Evolutionary conservation across 257 asterid species (phyloP).

Genomic region (Jaltomata sinuosa): DNA sequence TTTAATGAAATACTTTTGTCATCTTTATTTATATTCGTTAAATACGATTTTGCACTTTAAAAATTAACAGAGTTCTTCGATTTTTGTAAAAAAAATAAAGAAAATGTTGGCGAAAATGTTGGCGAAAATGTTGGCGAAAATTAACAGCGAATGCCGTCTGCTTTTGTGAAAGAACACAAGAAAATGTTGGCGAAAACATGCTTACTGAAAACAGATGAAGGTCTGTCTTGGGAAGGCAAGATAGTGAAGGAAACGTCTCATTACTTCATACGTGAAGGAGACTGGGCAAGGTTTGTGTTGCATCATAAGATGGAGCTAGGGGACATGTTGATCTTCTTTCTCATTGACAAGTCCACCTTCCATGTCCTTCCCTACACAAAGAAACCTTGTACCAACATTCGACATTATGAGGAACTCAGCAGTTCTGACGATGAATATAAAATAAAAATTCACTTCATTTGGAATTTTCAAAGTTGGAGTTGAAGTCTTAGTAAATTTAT

Average conservation of each 20-base stretch:
- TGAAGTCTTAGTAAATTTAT: too few species aligned
- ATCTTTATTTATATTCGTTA: too few species aligned
- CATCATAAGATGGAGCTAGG: neutral
- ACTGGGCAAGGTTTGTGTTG: neutral
- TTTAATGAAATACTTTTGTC: too few species aligned
- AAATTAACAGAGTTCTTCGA: too few species aligned
- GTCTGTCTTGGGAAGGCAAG: neutral
- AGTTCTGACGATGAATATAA: neutral
- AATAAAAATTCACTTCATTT: too few species aligned
- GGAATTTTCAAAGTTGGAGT: too few species aligned
- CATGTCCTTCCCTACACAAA: neutral
- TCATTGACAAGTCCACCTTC: neutral
- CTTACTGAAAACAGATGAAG: neutral
- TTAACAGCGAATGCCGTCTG: neutral
- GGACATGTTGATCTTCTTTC: neutral
- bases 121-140: too few species aligned
- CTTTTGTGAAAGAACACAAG: neutral
- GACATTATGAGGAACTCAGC: neutral
- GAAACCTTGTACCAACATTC: neutral
- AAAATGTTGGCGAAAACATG: neutral
- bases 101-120: too few species aligned
- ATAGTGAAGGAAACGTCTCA: neutral
- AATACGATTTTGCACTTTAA: too few species aligned
- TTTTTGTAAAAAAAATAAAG: too few species aligned
- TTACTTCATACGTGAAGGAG: neutral